These are phyloP conservation scores for Sarocladium strictum DNA, from an alignment of 2,329 filamentous ascomycete genomes.

Conservation along the genomic window DNA sequence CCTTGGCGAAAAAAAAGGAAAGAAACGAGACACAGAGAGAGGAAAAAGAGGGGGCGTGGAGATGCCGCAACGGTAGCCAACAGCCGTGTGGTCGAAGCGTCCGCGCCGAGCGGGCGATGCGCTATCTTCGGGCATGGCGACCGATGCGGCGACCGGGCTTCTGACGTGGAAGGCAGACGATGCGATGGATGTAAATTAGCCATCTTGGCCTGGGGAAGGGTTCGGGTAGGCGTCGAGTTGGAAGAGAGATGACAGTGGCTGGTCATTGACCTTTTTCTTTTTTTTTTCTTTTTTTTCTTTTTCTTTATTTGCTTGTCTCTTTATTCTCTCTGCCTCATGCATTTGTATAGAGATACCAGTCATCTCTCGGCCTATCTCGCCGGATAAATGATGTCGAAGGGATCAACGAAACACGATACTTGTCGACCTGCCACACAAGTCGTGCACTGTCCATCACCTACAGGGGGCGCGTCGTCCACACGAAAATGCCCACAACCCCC, in stretches of 20 bases:
- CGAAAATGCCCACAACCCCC: background rate
- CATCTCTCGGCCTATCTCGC: too few relatives aligned
- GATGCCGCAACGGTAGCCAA: conserved; percentile 7
- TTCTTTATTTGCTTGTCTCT: too few relatives aligned
- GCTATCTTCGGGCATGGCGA: conserved; percentile 9
- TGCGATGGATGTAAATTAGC: conserved; percentile 2
- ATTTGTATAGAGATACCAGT: too few relatives aligned
- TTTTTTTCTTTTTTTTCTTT: too few relatives aligned
- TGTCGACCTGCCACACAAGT: too few relatives aligned
- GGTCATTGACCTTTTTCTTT: too few relatives aligned
- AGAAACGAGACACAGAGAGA: too few relatives aligned
- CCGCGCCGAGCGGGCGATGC: background rate
- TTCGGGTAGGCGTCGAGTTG: background rate
- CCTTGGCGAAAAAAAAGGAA: background rate
- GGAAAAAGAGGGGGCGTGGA: background rate
- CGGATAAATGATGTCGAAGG: too few relatives aligned
- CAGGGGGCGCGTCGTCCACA: background rate
- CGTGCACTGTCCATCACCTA: background rate
- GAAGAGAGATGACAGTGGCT: too few relatives aligned
- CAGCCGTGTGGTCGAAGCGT: conserved; percentile 7
- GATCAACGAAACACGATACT: too few relatives aligned
- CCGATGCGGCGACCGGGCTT: conserved; percentile 7
- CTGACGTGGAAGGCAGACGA: background rate
- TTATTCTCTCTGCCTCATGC: too few relatives aligned
- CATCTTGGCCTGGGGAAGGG: background rate